Percentiles rank a stretch among this genome's conserved stretches.
Evolutionary conservation across 164 flowering plant genomes (phyloP).

Genomic region (Piper longum): DNA sequence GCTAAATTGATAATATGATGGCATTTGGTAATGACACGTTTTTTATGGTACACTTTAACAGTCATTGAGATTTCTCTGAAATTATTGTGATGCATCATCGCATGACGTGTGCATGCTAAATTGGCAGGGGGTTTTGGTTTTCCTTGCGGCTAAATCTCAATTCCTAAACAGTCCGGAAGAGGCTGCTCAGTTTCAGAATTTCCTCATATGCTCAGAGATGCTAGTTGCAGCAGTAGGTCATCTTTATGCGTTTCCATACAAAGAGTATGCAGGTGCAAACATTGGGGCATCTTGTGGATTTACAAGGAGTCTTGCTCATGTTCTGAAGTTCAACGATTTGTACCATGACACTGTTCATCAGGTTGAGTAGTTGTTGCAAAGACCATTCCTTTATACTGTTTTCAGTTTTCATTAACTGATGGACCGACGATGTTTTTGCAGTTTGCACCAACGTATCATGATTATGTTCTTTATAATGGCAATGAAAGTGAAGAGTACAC

Average conservation of each 20-base stretch:
- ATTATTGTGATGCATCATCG: neutral
- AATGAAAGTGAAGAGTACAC: slow-evolving; percentile 70
- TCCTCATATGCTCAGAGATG: slow-evolving; percentile 92
- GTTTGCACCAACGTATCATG: slow-evolving; percentile 99
- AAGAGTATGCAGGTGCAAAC: slow-evolving; percentile 95
- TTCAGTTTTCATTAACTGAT: neutral
- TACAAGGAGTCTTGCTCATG: slow-evolving; percentile 76
- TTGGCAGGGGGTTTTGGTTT: slow-evolving; percentile 80
- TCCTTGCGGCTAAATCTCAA: slow-evolving; percentile 86
- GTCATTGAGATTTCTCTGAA: too few relatives aligned
- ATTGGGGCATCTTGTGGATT: slow-evolving; percentile 53
- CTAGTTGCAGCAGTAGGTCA: slow-evolving; percentile 90
- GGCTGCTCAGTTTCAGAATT: slow-evolving; percentile 83
- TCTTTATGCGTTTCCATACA: slow-evolving; percentile 87
- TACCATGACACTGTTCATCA: slow-evolving; percentile 98
- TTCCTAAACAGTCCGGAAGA: slow-evolving; percentile 61
- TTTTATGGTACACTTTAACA: too few relatives aligned
- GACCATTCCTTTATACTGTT: neutral
- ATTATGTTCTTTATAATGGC: slow-evolving; percentile 87
- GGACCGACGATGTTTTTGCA: slow-evolving; percentile 17
- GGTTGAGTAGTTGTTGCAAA: slow-evolving; percentile 19
- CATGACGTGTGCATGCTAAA: neutral
- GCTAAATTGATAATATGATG: too few relatives aligned
- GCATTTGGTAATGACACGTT: too few relatives aligned
- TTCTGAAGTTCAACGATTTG: slow-evolving; percentile 74